Evolutionary conservation across 2,329 filamentous ascomycete species (phyloP).

Genomic region (Didymella arachidicola): DNA sequence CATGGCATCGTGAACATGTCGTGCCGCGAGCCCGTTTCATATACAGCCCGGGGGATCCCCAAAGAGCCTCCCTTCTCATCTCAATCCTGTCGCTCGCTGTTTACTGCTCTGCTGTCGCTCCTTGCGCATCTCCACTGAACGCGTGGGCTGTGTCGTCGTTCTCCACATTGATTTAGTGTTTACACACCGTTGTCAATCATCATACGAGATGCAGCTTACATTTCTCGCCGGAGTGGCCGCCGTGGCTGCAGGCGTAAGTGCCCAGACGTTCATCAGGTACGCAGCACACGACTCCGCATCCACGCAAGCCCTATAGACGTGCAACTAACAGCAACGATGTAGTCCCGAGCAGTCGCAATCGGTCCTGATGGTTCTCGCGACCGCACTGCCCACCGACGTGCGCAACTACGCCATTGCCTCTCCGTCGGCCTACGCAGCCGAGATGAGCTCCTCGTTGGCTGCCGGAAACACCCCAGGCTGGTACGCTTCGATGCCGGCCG

Average conservation of each 20-base stretch:
- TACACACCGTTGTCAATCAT: conserved; percentile 18
- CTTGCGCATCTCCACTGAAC: conserved; percentile 23
- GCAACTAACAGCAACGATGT: conserved; percentile 22
- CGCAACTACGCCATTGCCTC: conserved; percentile 53
- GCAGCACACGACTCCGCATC: conserved; percentile 21
- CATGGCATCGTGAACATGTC: conserved; percentile 31
- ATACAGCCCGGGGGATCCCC: conserved; percentile 34
- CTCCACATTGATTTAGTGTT: conserved; percentile 37
- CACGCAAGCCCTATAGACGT: conserved; percentile 15
- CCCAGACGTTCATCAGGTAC: conserved; percentile 37
- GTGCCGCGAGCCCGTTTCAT: conserved; percentile 36
- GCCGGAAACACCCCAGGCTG: conserved; percentile 55
- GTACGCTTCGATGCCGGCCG: conserved; percentile 56
- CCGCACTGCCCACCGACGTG: conserved; percentile 55
- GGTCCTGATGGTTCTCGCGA: conserved; percentile 54
- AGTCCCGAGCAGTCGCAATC: conserved; percentile 45
- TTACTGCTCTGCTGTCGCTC: conserved; percentile 23
- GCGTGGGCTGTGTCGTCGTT: conserved; percentile 19
- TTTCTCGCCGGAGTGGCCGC: conserved; percentile 39
- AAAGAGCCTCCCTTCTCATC: conserved; percentile 28
- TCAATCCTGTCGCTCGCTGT: conserved; percentile 32
- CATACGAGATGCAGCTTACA: conserved; percentile 43
- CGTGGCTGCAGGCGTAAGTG: conserved; percentile 39
- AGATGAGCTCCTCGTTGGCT: conserved; percentile 54
- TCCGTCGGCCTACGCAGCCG: conserved; percentile 50